Base-by-base conservation (phyloP, 192 early-diverging fungal species). In the Linnemannia zychae region DNA sequence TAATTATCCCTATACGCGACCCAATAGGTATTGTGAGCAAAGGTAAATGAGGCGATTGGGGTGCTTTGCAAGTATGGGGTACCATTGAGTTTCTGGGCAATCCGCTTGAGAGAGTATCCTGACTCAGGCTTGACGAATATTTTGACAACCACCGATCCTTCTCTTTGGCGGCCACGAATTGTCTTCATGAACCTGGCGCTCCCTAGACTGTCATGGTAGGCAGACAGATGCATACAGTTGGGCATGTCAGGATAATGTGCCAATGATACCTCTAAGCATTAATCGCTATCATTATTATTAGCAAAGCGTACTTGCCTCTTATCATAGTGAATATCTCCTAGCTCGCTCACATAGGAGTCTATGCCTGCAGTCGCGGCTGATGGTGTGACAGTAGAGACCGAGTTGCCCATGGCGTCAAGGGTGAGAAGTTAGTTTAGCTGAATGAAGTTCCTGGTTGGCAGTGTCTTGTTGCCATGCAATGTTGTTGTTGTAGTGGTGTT, bases 181-280 rank as follows among this genome's bases (percentile, higher is more conserved):
- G 97, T 98, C 88, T 99, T 99, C 93, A 99, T 95, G 79, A 99
- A 98, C 16, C 97, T 93, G 44, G 96, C 95, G 74, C 93, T 95
- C 31, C 98, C 96, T 38, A 99, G 90, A 83, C 96, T 97, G 70
- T 65, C 28, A 28, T 63, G 28, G n/a, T n/a, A n/a, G 57, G 57
- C 31, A 63, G 57, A 63, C 24, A 24, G 57, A 40, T 57, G 24
- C 16, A 57, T n/a, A n/a, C 65, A 3, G 24, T 63, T 28, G 28
- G 53, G 57, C 57, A 31, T 15, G 57, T 63, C 28, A 31, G 57
- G 31, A 2, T 12, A n/a, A 33, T 13, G 28, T 3, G 1, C 31
- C 13, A 1, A 63, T 3, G 28, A 24, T 9, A 13, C 3, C 31
- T 7, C n/a, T 31, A 66, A 33, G 2, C 65, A 66, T 60, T 40